A percentile compares a stretch with the other conserved stretches of the same genome.
Conservation (phyloP, 2,329 filamentous ascomycete genomes). For the Chaetomium globosum region DNA sequence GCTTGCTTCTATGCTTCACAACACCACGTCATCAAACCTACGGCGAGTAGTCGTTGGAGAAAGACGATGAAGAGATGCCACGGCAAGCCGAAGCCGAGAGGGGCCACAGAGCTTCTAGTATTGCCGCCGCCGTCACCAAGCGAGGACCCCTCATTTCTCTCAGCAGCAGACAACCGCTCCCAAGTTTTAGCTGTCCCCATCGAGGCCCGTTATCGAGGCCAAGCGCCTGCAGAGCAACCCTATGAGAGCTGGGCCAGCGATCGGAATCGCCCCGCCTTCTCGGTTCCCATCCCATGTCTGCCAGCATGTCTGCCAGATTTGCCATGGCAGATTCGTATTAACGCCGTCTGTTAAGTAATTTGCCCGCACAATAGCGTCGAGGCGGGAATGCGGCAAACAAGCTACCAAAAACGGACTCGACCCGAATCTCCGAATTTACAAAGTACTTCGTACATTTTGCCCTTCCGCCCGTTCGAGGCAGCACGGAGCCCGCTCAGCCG, state of each 20-base stretch:
- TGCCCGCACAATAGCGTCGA: constrained; percentile 16
- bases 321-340: constrained; percentile 18
- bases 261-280: constrained; percentile 28
- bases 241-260: constrained; percentile 22
- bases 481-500: constrained; percentile 9
- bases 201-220: constrained; percentile 34
- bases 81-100: constrained; percentile 6
- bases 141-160: constrained; percentile 30
- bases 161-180: constrained; percentile 19
- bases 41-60: too few relatives aligned
- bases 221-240: constrained; percentile 31
- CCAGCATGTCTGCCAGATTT: constrained; percentile 8
- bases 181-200: constrained; percentile 16
- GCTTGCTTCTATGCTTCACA: background rate
- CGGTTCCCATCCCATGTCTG: constrained; percentile 1
- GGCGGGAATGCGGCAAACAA: constrained; percentile 12
- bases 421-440: too few relatives aligned
- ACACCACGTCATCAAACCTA: constrained; percentile 1
- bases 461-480: constrained; percentile 24
- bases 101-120: background rate
- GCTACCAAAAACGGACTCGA: constrained; percentile 19
- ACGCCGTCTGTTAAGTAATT: constrained; percentile 23
- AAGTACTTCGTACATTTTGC: constrained; percentile 17
- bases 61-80: too few relatives aligned
- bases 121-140: constrained; percentile 7